Evolutionary conservation across 1,284 basidiomycete genomes (phyloP).

Genomic region (Flammula alnicola): DNA sequence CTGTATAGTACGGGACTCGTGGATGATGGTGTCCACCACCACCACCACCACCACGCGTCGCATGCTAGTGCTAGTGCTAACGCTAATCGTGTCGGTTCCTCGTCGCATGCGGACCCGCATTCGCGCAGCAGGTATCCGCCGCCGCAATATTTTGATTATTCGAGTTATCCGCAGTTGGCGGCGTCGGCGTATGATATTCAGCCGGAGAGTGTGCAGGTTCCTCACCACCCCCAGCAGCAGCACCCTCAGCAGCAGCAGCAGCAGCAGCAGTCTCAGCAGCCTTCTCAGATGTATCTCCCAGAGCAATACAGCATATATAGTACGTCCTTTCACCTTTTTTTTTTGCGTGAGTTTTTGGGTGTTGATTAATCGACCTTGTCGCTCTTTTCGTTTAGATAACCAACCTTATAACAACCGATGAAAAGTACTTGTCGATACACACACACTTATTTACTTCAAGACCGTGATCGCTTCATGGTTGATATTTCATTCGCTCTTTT

Average conservation of each 20-base stretch:
- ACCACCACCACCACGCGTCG: slow-evolving; percentile 20
- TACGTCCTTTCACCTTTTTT: slow-evolving; percentile 20
- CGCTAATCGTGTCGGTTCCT: slow-evolving; percentile 9
- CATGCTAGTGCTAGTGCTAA: slow-evolving; percentile 27
- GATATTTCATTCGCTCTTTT: not conserved
- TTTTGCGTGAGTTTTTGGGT: not conserved
- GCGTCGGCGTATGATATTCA: slow-evolving; percentile 17
- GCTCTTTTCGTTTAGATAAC: slow-evolving; percentile 21
- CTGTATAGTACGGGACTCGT: slow-evolving; percentile 71
- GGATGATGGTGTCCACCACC: slow-evolving; percentile 40
- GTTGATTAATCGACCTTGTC: too few species aligned
- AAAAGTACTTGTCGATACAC: too few species aligned
- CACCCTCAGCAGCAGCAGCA: slow-evolving; percentile 23
- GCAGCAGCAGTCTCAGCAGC: slow-evolving; percentile 19
- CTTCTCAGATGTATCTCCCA: slow-evolving; percentile 39
- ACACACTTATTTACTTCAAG: slow-evolving; percentile 2
- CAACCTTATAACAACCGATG: slow-evolving; percentile 23
- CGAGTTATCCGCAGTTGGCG: slow-evolving; percentile 14
- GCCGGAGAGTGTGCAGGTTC: slow-evolving; percentile 13
- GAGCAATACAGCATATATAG: slow-evolving; percentile 45
- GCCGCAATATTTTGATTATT: slow-evolving; percentile 22
- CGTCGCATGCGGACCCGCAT: not conserved
- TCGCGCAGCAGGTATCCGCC: slow-evolving; percentile 13
- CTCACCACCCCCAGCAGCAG: slow-evolving; percentile 22
- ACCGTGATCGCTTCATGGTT: slow-evolving; percentile 1